phyloP scores from a whole-genome alignment of 495 filamentous ascomycete genomes.

The Trichocladium uniseriatum region DNA sequence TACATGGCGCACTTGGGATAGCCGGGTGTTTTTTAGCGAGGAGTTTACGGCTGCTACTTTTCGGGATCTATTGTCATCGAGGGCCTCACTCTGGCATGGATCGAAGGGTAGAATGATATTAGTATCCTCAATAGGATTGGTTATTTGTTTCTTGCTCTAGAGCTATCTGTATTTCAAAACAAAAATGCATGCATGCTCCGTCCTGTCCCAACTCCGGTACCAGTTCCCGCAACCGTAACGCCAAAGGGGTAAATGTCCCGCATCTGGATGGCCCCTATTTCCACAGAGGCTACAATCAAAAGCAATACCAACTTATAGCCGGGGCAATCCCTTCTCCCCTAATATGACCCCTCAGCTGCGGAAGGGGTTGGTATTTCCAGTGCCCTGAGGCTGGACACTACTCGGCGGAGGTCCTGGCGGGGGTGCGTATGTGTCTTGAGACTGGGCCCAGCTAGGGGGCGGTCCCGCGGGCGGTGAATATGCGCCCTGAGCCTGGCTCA shows the following conservation, averaged over 20 bases:
- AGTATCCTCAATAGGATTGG: not conserved
- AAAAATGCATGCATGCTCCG: not conserved
- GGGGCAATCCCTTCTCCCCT: no score
- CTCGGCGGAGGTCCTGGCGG: conserved; percentile 29
- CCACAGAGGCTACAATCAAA: no score
- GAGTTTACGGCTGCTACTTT: not conserved
- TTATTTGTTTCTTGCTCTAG: no score
- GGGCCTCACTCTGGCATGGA: not conserved
- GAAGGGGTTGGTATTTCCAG: conserved; percentile 22
- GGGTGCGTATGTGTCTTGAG: conserved; percentile 12
- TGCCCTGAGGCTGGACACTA: conserved; percentile 9
- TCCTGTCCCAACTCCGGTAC: not conserved
- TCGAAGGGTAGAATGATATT: not conserved
- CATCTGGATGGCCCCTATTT: no score
- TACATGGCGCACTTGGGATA: not conserved
- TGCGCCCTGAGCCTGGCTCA: conserved; percentile 16
- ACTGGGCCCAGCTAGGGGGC: conserved; percentile 19
- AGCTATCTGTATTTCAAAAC: no score
- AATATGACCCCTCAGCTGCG: conserved; percentile 13
- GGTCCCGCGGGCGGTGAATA: conserved; percentile 21
- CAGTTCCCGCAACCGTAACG: not conserved
- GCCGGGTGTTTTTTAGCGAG: conserved; percentile 3
- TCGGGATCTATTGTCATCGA: not conserved
- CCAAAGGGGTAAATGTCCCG: not conserved
- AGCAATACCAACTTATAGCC: no score